Evolutionary conservation across 208 protist species (phyloP), one percentile per base, ranked within the genome.

Genomic region (Crithidia expoeki): DNA sequence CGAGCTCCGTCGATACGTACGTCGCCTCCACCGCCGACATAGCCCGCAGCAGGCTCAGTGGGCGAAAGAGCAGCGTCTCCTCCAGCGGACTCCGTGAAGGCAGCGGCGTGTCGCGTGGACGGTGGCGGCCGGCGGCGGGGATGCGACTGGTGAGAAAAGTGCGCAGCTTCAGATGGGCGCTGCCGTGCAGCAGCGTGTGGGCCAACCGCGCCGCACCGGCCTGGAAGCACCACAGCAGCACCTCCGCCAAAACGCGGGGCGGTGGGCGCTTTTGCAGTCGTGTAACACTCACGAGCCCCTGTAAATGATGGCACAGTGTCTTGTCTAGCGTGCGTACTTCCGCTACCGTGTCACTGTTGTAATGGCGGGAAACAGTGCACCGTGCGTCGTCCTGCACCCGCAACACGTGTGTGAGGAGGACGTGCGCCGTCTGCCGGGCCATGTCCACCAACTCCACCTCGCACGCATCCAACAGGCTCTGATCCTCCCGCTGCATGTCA

Each of bases 1-100:
- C 89, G 10, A 93, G 68, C 75, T 96, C 91, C 17, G 91, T 94
- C 27, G 76, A 58, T 2, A 84, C 58, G 74, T 89, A 91, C 61
- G 80, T 90, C 61, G 77, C 72, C 80, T 94, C 86, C 23, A 72
- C 65, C 40, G 71, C 50, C 16, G 59, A 60, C 59, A 92, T 76
- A 6, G 73, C 52, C 19, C 60, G 44, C 40, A 94, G 74, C 25
- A 96, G 71, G 2, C 55, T n/a, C 14, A 68, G 77, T 0, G 90
- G 88, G 0, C 67, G 32, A 40, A 63, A 81, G 19, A 80, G 60
- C 34, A 96, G 77, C 14, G 71, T 61, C 0, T 84, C 61, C 42
- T 79, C 73, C 9, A 94, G 77, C 3, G 74, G 71, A 38, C 34
- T 65, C 36, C 52, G 69, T 4, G 19, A 23, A 1, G 60, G 65